Conservation (phyloP, 2,329 filamentous ascomycete genomes). For the Aspergillus niger region DNA sequence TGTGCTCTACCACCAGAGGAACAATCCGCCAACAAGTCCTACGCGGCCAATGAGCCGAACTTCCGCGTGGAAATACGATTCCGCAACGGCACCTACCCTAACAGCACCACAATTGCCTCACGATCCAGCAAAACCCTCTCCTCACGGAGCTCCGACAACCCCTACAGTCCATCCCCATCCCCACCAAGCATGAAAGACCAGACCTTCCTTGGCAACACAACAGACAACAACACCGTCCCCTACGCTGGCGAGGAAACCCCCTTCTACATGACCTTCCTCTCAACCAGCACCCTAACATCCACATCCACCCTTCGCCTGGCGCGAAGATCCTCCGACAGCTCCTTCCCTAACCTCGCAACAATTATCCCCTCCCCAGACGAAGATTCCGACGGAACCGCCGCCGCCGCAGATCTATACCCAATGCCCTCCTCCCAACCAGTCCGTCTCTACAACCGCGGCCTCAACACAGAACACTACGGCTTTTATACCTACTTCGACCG, state of each 20-base stretch:
- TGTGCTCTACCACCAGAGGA: constrained; percentile 80
- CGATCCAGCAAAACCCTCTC: constrained; percentile 34
- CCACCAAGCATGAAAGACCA: constrained; percentile 65
- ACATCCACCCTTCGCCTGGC: constrained; percentile 43
- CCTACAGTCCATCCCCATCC: constrained; percentile 49
- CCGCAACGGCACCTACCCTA: constrained; percentile 57
- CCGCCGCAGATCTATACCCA: constrained; percentile 71
- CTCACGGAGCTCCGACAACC: constrained; percentile 32
- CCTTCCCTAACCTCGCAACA: constrained; percentile 51
- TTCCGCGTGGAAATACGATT: constrained; percentile 75
- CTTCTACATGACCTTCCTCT: constrained; percentile 78
- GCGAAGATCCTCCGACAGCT: constrained; percentile 35
- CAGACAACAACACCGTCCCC: constrained; percentile 69
- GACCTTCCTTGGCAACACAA: constrained; percentile 80
- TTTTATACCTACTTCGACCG: constrained; percentile 93
- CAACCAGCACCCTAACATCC: constrained; percentile 26
- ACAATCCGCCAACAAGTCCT: constrained; percentile 64
- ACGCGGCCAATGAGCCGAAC: constrained; percentile 69
- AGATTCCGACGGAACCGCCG: constrained; percentile 70
- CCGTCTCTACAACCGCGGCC: constrained; percentile 79
- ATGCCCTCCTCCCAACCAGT: constrained; percentile 71
- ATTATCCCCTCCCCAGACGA: constrained; percentile 66
- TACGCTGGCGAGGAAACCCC: constrained; percentile 86
- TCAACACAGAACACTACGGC: constrained; percentile 81
- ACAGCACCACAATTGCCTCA: constrained; percentile 60